Evolutionary conservation across 176 grass and related monocot genomes (phyloP), one percentile per base, ranked within the genome.

Genomic region (Oryza brachyantha): DNA sequence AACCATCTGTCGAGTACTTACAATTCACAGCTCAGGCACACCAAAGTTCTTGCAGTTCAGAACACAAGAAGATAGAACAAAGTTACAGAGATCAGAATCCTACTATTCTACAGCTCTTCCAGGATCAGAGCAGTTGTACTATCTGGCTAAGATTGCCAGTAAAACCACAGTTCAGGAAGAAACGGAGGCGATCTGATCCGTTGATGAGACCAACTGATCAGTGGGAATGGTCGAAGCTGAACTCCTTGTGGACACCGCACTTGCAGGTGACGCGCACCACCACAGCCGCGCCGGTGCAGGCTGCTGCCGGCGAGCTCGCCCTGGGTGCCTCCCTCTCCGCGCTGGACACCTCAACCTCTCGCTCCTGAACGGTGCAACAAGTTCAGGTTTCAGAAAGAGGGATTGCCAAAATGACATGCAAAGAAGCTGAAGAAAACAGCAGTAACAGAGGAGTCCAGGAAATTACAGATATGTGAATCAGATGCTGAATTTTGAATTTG

Each of bases 261-360:
- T 48, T 81, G 68, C 79, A 81, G 68, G 79, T 81, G 37, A 81
- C 55, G 57, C 57, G 68, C 68, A 81, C 57, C 29, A 81, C 68
- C 57, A 81, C 28, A 55, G 62, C 68, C 1, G 58, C 40, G 0
- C 58, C 40, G 31, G 68, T 50, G 58, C 79, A 64, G 14, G 58
- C 8, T 3, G 58, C 50, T 21, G 50, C 50, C 19, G 21, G 50
- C 21, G 50, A 55, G 50, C 50, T 55, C 19, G 5, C 16, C 46
- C 46, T 50, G 13, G 45, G 46, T 19, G 50, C 50, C 50, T 55
- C 12, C 6, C 21, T 55, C 50, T 55, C 42, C 62, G 29, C 62
- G 41, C 79, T 82, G 29, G 39, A 82, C n/a, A 73, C 79, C 62
- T 82, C 79, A 28, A 64, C 79, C 13, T 72, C 68, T 73, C 1